Evolutionary conservation across 2,329 filamentous ascomycete genomes (phyloP), one percentile per base, ranked within the genome.

Genomic region (Fusarium subglutinans): DNA sequence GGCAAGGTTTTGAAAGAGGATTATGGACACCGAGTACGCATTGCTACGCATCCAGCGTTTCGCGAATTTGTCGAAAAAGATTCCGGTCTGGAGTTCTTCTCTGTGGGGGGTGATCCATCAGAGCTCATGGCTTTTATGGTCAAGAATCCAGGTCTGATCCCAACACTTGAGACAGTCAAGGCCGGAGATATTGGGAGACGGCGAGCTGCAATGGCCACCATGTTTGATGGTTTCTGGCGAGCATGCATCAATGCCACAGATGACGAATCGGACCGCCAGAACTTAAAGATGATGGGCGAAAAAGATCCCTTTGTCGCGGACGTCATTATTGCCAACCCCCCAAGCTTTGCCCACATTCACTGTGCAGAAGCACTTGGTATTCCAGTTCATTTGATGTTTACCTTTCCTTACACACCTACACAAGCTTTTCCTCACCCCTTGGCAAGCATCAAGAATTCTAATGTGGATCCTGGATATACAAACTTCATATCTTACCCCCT

Each of bases 81-180:
- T 70, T 90, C 87, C 0, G 92, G 90, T 0, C 86, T 96, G 1
- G 93, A 96, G 76, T 96, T 96, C 83, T 96, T 95, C 82, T 92
- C 90, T 4, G 89, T 95, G 5, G 93, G 93, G 4, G 94, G 94
- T 4, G 91, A 96, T 76, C 94, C 94, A 5, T 90, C 91, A 0
- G 93, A 95, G 81, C 85, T 96, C 4, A 96, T 96, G 94, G 91
- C 92, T 0, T 96, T 95, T 80, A 96, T 96, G 94, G 93, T 95
- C 40, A 94, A 94, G 83, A 95, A 96, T 77, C 93, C 90, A 0
- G 93, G 93, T 8, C 86, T 96, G 81, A 92, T 96, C 5, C 93
- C 94, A 0, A 92, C 88, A 3, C 83, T 95, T 30, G 90, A 93
- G 70, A 92, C 92, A 0, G 88, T 96, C 63, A 91, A 90, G 70